Conservation (phyloP, 495 filamentous ascomycete species). For the Aspergillus cavernicola region DNA sequence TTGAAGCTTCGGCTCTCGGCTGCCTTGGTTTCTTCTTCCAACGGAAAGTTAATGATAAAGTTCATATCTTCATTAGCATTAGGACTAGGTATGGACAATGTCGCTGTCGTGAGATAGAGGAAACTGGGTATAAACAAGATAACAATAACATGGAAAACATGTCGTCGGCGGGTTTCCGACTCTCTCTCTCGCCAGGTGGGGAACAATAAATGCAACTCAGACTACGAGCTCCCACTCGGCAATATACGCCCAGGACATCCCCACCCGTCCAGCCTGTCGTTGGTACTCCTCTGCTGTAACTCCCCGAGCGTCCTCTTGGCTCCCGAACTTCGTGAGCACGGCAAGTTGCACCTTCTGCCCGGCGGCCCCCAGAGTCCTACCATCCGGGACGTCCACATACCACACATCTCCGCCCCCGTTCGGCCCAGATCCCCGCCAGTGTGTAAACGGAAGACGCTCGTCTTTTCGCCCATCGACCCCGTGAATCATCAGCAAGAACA, state of each 20-base stretch:
- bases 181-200: no score
- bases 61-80: not conserved
- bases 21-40: not conserved
- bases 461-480: conserved; percentile 63
- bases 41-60: not conserved
- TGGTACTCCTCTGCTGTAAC: conserved; percentile 63
- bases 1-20: not conserved
- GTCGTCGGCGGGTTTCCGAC: not conserved
- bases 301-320: conserved; percentile 63
- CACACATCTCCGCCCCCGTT: conserved; percentile 65
- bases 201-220: conserved; percentile 17
- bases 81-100: not conserved
- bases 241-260: conserved; percentile 59
- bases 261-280: conserved; percentile 53
- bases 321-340: conserved; percentile 57
- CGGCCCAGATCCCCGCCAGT: conserved; percentile 34
- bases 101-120: not conserved
- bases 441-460: conserved; percentile 59
- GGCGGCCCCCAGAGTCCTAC: conserved; percentile 59
- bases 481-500: conserved; percentile 62
- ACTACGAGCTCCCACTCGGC: conserved; percentile 66
- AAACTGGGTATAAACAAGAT: not conserved
- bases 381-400: conserved; percentile 66
- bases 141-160: not conserved
- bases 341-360: conserved; percentile 63